Conservation (phyloP, 2,329 filamentous ascomycete genomes). For the Colletotrichum endophyticum region DNA sequence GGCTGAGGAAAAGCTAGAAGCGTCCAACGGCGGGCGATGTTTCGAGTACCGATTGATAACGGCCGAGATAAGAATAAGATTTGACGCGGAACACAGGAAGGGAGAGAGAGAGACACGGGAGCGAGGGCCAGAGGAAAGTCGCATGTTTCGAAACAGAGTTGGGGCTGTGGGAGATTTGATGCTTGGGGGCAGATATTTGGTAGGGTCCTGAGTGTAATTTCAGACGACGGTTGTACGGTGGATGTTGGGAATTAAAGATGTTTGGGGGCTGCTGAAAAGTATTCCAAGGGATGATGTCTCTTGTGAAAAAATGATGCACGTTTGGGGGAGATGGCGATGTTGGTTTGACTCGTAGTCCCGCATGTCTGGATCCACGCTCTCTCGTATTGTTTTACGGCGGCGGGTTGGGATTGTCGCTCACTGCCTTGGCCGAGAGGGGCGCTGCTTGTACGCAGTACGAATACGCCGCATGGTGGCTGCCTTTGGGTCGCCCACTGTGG, state of each 20-base stretch:
- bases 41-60: background rate
- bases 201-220: background rate
- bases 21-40: background rate
- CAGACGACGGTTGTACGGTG: background rate
- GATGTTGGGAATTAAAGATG: background rate
- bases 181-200: background rate
- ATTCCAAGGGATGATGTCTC: background rate
- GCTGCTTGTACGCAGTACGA: background rate
- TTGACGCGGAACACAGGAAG: background rate
- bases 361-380: background rate
- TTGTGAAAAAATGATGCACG: background rate
- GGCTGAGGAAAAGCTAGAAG: too few relatives aligned
- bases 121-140: background rate
- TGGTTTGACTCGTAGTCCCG: background rate
- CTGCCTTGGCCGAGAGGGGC: background rate
- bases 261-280: background rate
- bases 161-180: background rate
- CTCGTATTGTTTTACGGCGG: background rate
- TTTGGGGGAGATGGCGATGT: background rate
- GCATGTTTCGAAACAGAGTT: slow-evolving; percentile 11
- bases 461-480: background rate
- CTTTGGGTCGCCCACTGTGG: background rate
- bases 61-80: background rate
- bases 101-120: background rate
- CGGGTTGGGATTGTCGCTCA: background rate